Conservation (phyloP, 768 basidiomycete species). For the Boletus reticuloceps region DNA sequence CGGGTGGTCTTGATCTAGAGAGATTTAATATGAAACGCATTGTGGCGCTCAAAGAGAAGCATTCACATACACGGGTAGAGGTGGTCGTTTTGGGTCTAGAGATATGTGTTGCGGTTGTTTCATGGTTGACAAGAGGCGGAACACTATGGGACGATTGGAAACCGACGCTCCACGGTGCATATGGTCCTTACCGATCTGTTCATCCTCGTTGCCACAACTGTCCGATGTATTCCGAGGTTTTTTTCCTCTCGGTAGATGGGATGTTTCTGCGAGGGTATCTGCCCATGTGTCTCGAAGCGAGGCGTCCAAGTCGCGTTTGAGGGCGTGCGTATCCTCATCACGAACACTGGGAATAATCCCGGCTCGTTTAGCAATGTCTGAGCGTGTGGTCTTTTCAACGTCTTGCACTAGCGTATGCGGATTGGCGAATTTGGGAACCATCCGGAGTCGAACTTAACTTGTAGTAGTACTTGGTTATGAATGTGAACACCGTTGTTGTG, state of each 20-base stretch:
- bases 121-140: slow-evolving; percentile 46
- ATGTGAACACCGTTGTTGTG: slow-evolving; percentile 9
- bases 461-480: no score
- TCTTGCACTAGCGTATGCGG: slow-evolving; percentile 41
- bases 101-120: slow-evolving; percentile 36
- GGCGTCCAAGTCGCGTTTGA: slow-evolving; percentile 22
- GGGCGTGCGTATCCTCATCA: slow-evolving; percentile 9
- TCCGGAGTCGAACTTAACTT: background rate
- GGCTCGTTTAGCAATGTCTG: slow-evolving; percentile 22
- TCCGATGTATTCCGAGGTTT: slow-evolving; percentile 6
- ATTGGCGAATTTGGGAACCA: slow-evolving; percentile 44
- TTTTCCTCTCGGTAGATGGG: background rate
- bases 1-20: slow-evolving; percentile 47
- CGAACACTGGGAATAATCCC: background rate
- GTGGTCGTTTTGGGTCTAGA: slow-evolving; percentile 40
- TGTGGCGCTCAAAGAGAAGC: no score
- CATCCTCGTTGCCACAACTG: background rate
- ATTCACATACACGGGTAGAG: slow-evolving; percentile 35
- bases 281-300: slow-evolving; percentile 23
- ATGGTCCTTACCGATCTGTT: background rate
- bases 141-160: slow-evolving; percentile 32
- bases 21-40: background rate
- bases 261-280: slow-evolving; percentile 4
- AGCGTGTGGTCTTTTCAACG: slow-evolving; percentile 36
- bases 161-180: background rate